Percentiles rank a stretch among this genome's conserved stretches.
Conservation (phyloP, 805 yeast species). For the Millerago galiae region DNA sequence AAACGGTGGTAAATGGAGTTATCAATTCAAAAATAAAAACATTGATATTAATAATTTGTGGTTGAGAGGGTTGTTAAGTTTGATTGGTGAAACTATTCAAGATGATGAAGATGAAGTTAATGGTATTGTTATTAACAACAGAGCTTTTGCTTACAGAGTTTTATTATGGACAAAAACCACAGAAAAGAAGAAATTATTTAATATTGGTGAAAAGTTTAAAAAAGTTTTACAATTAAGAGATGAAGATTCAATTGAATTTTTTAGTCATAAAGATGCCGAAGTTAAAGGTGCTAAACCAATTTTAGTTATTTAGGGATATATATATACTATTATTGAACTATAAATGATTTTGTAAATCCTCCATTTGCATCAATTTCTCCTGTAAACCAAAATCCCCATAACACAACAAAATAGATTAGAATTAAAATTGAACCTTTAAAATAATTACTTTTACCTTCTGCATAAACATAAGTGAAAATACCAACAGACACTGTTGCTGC, state of each 20-base stretch:
- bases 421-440: constrained; percentile 90
- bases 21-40: constrained; percentile 58
- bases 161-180: constrained; percentile 91
- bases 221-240: constrained; percentile 71
- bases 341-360: constrained; percentile 3
- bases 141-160: constrained; percentile 75
- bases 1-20: constrained; percentile 93
- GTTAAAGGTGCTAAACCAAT: constrained; percentile 23
- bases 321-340: neutral
- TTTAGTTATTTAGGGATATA: constrained; percentile 17
- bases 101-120: constrained; percentile 80
- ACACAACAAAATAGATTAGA: constrained; percentile 65
- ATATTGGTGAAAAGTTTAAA: constrained; percentile 84
- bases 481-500: constrained; percentile 82
- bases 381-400: constrained; percentile 73
- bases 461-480: constrained; percentile 86
- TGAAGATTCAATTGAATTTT: constrained; percentile 74
- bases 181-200: constrained; percentile 53
- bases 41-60: constrained; percentile 80
- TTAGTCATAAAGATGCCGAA: constrained; percentile 41
- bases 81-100: constrained; percentile 89
- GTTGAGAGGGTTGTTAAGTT: constrained; percentile 82
- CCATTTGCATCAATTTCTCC: constrained; percentile 22
- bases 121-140: constrained; percentile 87
- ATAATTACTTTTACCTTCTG: constrained; percentile 94